Conservation (phyloP, 371 early-diverging fungal genomes). For the Syncephalastrum racemosum region DNA sequence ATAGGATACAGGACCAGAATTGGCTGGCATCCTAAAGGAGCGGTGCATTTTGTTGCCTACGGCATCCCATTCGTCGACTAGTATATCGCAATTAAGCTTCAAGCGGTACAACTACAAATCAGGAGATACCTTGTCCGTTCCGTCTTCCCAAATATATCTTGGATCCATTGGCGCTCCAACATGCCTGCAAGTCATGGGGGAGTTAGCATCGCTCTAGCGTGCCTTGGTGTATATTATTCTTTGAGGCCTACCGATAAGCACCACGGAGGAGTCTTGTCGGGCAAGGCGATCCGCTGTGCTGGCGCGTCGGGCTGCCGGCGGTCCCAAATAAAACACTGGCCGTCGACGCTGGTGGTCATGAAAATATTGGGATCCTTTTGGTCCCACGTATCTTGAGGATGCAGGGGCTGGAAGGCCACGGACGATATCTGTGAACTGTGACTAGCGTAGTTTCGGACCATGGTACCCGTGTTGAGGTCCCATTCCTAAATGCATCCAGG, state of each 20-base stretch:
- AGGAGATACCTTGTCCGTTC: conserved; percentile 65
- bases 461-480: conserved; percentile 84
- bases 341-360: conserved; percentile 87
- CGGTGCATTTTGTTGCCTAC: conserved; percentile 64
- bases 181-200: conserved; percentile 48
- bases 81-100: conserved; percentile 16
- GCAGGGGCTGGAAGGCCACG: conserved; percentile 67
- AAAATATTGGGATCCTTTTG: conserved; percentile 44
- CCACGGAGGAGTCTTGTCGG: conserved; percentile 87
- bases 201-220: background rate
- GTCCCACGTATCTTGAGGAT: conserved; percentile 26
- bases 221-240: background rate
- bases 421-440: conserved; percentile 84
- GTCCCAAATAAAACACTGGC: conserved; percentile 82
- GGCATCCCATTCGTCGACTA: conserved; percentile 90
- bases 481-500: conserved; percentile 65
- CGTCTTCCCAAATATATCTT: conserved; percentile 77
- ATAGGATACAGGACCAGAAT: conserved; percentile 88
- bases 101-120: background rate
- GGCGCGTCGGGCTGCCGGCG: conserved; percentile 61
- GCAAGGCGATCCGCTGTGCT: conserved; percentile 56
- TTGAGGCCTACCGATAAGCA: conserved; percentile 67
- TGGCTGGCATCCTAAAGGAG: conserved; percentile 80
- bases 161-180: conserved; percentile 83
- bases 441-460: conserved; percentile 68